Conservation (phyloP, 441 rosid genomes). For the California macrophylla region DNA sequence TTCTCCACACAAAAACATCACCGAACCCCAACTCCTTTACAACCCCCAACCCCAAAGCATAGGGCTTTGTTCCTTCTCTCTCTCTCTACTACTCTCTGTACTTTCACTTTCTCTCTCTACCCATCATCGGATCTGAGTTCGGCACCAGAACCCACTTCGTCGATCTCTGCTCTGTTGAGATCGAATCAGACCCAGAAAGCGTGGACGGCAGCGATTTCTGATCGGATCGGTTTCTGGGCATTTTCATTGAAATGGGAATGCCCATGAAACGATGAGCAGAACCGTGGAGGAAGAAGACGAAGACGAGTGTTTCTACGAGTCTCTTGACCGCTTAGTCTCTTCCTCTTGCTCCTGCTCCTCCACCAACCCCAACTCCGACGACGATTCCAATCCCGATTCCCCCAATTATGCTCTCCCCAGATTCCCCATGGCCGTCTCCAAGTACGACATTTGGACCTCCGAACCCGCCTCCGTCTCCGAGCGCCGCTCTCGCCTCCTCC, state of each 20-base stretch:
- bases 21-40: background rate
- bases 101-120: background rate
- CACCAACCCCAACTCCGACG: slow-evolving; percentile 45
- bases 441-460: slow-evolving; percentile 86
- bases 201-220: background rate
- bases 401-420: slow-evolving; percentile 28
- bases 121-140: slow-evolving; percentile 5
- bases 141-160: background rate
- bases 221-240: slow-evolving; percentile 11
- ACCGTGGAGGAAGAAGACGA: slow-evolving; percentile 31
- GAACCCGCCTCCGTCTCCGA: slow-evolving; percentile 77
- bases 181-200: background rate
- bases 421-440: slow-evolving; percentile 36
- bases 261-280: slow-evolving; percentile 32
- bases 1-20: slow-evolving; percentile 11
- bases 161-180: background rate
- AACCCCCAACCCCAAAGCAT: background rate
- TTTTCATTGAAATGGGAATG: slow-evolving; percentile 35
- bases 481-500: slow-evolving; percentile 56
- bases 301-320: slow-evolving; percentile 76
- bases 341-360: slow-evolving; percentile 59
- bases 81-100: background rate
- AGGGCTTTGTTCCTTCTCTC: background rate
- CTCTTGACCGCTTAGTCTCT: slow-evolving; percentile 77
- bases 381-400: slow-evolving; percentile 22